These are phyloP conservation scores for Neonectria magnoliae DNA, from an alignment of 2,329 filamentous ascomycete species.

Conservation along the genomic window DNA sequence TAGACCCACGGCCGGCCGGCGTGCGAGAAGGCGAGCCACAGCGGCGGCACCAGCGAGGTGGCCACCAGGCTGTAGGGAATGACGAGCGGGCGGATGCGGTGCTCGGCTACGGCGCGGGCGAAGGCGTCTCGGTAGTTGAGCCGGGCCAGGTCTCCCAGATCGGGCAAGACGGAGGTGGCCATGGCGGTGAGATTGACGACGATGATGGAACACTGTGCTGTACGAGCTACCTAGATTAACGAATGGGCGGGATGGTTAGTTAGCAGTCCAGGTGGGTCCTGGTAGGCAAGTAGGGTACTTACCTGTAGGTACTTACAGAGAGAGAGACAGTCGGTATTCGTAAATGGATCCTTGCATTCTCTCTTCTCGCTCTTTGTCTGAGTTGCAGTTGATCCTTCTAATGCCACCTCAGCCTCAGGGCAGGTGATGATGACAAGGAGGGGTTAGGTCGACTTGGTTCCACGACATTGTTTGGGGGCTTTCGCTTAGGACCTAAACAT, in stretches of 20 bases:
- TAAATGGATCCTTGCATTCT: not conserved
- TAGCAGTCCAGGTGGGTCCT: not conserved
- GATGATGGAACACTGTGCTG: not conserved
- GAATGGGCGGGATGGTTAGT: not conserved
- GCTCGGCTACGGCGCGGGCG: conserved; percentile 50
- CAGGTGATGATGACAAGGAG: not conserved
- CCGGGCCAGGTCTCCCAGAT: conserved; percentile 43
- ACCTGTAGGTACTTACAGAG: not conserved
- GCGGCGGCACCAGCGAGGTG: conserved; percentile 58
- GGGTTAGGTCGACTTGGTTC: not conserved
- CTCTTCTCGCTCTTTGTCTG: not conserved
- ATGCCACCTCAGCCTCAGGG: not conserved
- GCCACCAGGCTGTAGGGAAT: conserved; percentile 62
- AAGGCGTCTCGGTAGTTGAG: conserved; percentile 52
- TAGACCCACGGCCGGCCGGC: conserved; percentile 61
- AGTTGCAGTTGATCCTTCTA: not conserved
- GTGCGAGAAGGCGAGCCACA: conserved; percentile 68
- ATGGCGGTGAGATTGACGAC: conserved; percentile 9
- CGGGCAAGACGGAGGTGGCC: conserved; percentile 12
- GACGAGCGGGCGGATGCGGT: conserved; percentile 57
- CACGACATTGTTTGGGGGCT: not conserved
- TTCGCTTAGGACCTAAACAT: not conserved
- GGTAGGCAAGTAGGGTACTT: not conserved
- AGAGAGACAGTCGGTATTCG: not conserved
- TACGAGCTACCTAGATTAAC: not conserved